These are phyloP conservation scores for Vairimorpha ceranae DNA, from an alignment of 371 early-diverging fungal species.

Conservation along the genomic window DNA sequence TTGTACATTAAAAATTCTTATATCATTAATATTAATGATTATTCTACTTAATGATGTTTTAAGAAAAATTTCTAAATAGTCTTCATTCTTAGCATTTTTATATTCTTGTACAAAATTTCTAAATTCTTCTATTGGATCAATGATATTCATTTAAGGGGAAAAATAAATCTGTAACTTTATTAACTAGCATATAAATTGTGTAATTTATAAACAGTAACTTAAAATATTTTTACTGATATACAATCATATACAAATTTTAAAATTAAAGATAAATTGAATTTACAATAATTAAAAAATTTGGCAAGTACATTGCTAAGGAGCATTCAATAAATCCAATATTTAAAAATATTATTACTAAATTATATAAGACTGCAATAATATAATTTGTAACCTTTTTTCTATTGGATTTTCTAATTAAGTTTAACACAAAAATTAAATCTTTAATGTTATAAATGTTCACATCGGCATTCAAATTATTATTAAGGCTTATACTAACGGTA, in stretches of 20 bases:
- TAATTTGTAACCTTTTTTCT: constrained; percentile 11
- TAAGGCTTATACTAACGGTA: neutral
- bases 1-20: constrained; percentile 52
- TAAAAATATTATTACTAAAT: neutral
- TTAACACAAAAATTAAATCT: neutral
- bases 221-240: too few relatives aligned
- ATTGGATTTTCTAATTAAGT: neutral
- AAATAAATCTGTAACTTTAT: too few relatives aligned
- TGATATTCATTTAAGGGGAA: neutral
- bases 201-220: neutral
- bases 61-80: constrained; percentile 15
- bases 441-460: neutral
- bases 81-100: constrained; percentile 1
- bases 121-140: constrained; percentile 19
- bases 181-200: too few relatives aligned
- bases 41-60: constrained; percentile 34
- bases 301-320: neutral
- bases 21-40: constrained; percentile 55
- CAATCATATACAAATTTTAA: too few relatives aligned
- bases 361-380: neutral
- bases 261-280: neutral
- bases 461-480: neutral
- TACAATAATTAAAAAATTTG: neutral
- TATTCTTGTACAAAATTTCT: constrained; percentile 30
- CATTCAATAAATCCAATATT: neutral